Evolutionary conservation across 2,329 filamentous ascomycete species (phyloP).

Genomic region (Clonostachys chloroleuca): DNA sequence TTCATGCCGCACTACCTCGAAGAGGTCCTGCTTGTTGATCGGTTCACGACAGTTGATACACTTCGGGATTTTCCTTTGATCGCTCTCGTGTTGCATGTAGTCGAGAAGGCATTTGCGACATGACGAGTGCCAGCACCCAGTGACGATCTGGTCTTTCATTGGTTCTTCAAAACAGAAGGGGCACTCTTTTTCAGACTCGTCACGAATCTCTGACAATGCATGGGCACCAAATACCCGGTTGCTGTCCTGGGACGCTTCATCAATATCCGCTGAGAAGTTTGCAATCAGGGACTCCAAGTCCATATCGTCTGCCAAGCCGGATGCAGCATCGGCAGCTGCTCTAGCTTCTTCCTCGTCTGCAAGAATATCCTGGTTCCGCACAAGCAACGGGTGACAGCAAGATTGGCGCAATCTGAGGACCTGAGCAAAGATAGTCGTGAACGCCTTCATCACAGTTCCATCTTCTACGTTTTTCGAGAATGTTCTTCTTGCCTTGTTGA

Average conservation of each 20-base stretch:
- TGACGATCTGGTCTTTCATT: conserved; percentile 92
- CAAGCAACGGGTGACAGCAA: conserved; percentile 89
- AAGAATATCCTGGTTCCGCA: conserved; percentile 78
- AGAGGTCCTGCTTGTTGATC: conserved; percentile 80
- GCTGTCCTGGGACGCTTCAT: conserved; percentile 57
- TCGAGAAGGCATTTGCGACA: conserved; percentile 91
- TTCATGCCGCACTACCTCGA: conserved; percentile 84
- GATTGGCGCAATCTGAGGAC: conserved; percentile 89
- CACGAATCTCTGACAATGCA: conserved; percentile 85
- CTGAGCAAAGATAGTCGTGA: conserved; percentile 95
- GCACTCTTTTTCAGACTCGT: conserved; percentile 84
- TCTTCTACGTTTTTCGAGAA: conserved; percentile 86
- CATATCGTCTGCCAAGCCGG: conserved; percentile 91
- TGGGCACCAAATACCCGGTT: conserved; percentile 70
- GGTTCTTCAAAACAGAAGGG: conserved; percentile 94
- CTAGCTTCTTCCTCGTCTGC: conserved; percentile 85
- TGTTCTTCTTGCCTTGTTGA: conserved; percentile 73
- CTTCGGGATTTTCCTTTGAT: conserved; percentile 68
- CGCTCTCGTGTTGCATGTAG: conserved; percentile 82
- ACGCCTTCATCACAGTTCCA: conserved; percentile 90
- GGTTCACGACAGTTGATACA: conserved; percentile 89
- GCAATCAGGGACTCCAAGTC: conserved; percentile 83
- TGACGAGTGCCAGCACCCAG: conserved; percentile 95
- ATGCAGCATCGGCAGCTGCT: conserved; percentile 67
- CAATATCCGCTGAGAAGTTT: conserved; percentile 70